Evolutionary conservation across 2,329 filamentous ascomycete species (phyloP).

Genomic region (Cytospora schulzeri): DNA sequence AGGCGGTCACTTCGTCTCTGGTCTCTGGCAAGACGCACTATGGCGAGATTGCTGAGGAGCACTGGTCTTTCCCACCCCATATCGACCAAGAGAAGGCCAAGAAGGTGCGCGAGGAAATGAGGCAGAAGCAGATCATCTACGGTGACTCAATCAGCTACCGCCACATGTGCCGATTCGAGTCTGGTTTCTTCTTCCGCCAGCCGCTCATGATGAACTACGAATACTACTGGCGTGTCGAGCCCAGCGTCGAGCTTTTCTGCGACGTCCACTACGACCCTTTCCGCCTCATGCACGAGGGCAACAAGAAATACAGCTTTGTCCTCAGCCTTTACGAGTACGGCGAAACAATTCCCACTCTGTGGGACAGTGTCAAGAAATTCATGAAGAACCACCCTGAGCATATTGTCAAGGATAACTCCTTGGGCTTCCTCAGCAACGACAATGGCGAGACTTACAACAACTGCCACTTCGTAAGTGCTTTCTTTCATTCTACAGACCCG

Average conservation of each 20-base stretch:
- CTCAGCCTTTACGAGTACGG: constrained; percentile 95
- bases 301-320: constrained; percentile 98
- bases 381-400: constrained; percentile 89
- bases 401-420: constrained; percentile 78
- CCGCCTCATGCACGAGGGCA: constrained; percentile 92
- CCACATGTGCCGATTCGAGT: constrained; percentile 99
- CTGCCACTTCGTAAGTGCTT: constrained; percentile 83
- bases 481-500: not conserved
- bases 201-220: constrained; percentile 93
- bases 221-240: constrained; percentile 99
- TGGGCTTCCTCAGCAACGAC: constrained; percentile 91
- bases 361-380: constrained; percentile 94
- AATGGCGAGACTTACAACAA: constrained; percentile 91
- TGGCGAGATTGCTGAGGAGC: constrained; percentile 83
- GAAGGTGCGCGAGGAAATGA: constrained; percentile 93
- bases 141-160: constrained; percentile 96
- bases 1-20: constrained; percentile 82
- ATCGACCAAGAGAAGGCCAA: constrained; percentile 94
- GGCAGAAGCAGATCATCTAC: constrained; percentile 93
- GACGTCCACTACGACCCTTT: constrained; percentile 96
- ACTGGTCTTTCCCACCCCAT: constrained; percentile 96
- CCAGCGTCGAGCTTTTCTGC: constrained; percentile 93
- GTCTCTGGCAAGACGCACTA: constrained; percentile 94
- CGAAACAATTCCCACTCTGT: constrained; percentile 93
- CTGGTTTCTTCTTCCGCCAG: constrained; percentile 98